Conservation (phyloP, 495 filamentous ascomycete species). For the Schizothecium vesticola region DNA sequence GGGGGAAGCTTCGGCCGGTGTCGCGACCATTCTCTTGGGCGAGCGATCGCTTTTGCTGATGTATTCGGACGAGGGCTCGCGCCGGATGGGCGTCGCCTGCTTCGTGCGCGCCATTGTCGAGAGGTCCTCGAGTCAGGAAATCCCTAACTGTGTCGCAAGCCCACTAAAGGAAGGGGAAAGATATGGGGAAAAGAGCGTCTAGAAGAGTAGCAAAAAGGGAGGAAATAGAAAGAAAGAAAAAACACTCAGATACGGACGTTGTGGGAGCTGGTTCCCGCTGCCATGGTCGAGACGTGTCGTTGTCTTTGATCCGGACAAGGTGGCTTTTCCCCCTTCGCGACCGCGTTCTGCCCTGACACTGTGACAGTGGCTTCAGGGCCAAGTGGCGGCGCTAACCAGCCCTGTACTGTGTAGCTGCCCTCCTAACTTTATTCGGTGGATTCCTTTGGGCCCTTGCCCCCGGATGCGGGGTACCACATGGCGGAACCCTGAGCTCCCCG, state of each 20-base stretch:
- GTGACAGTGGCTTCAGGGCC: neutral
- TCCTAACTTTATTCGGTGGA: neutral
- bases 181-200: neutral
- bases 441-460: neutral
- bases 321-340: conserved; percentile 18
- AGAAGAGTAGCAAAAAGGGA: neutral
- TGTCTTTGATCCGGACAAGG: conserved; percentile 15
- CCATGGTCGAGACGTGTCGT: neutral
- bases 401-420: neutral
- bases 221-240: neutral
- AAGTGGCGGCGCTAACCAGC: neutral
- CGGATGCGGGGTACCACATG: neutral
- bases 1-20: conserved; percentile 2
- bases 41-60: conserved; percentile 34
- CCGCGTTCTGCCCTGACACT: neutral
- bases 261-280: neutral
- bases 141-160: neutral
- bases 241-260: neutral
- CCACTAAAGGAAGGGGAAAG: conserved; percentile 1
- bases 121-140: neutral
- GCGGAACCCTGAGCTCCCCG: neutral
- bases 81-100: conserved; percentile 59
- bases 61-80: conserved; percentile 61
- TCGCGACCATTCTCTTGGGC: conserved; percentile 25
- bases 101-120: conserved; percentile 64